Base-by-base conservation (phyloP, 2,329 filamentous ascomycete species). In the Trichoderma semiorbis region DNA sequence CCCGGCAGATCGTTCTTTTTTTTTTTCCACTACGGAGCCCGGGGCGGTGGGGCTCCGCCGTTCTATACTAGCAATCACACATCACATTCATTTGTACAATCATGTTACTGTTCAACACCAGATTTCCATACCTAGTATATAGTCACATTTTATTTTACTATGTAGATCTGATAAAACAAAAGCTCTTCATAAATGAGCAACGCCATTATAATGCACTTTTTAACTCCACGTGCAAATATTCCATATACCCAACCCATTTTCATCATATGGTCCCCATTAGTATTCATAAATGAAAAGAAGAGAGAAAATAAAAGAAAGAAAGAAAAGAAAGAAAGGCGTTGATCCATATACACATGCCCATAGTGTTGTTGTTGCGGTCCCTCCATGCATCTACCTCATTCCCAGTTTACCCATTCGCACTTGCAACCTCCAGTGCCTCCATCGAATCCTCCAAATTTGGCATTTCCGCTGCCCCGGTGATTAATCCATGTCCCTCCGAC, bases 341-440 rank as follows among this genome's bases (percentile, higher is more conserved):
- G 6, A 12, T n/a, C 24, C 36, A 12, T 60, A 34, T 28, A 10
- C 32, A 26, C 55, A 7, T 28, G 16, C 18, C 14, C 55, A 26
- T 47, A 12, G 26, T 21, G 30, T 34, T 28, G n/a, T 21, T 4
- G 3, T 30, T 32, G 5, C 14, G 7, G 7, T 36, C 11, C 36
- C n/a, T 30, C 21, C 18, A 8, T 21, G 7, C 24, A 28, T 50
- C 62, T 14, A 7, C 34, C 16, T 58, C 74, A 77, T 18, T 77
- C 73, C 80, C 80, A 89, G 72, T 91, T 91, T 70, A 84, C 82
- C 87, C 89, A 91, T 75, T 85, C 82, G 78, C 89, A 91, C 78
- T 81, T 84, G 77, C 89, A 91, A 1, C 90, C 90, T 18, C 89
- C 89, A 1, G 84, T 86, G 47, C 89, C 90, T 26, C 90, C 90